Evolutionary conservation across 768 basidiomycete species (phyloP).

Genomic region (Coprinopsis cinerea): DNA sequence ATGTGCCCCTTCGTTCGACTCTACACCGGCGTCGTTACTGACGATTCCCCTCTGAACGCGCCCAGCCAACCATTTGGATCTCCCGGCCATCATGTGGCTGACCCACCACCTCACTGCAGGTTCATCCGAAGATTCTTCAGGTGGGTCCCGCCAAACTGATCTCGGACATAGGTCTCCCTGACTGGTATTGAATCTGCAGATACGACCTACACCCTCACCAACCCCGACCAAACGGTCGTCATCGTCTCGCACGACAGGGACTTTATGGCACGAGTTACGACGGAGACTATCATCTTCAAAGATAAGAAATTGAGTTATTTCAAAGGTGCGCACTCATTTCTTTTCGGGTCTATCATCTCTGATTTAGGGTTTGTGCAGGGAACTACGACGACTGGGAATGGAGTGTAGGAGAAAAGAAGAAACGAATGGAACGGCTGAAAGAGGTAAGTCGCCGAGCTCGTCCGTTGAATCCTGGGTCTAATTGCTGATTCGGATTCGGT

Average conservation of each 20-base stretch:
- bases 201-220: conserved; percentile 13
- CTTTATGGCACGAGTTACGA: conserved; percentile 53
- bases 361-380: not conserved
- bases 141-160: too few species aligned
- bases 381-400: conserved; percentile 46
- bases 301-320: conserved; percentile 47
- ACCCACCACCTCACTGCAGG: conserved; percentile 38
- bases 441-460: conserved; percentile 20
- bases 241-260: conserved; percentile 62
- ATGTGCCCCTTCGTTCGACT: conserved; percentile 4
- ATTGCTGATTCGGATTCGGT: not conserved
- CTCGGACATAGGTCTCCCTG: too few species aligned
- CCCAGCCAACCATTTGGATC: conserved; percentile 44
- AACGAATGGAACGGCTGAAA: conserved; percentile 38
- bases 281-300: conserved; percentile 58
- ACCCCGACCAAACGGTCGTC: conserved; percentile 41
- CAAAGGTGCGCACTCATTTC: conserved; percentile 28
- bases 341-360: not conserved
- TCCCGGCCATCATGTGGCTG: conserved; percentile 48
- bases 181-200: not conserved
- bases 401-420: conserved; percentile 39
- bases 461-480: not conserved
- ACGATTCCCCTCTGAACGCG: not conserved
- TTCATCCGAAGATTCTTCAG: too few species aligned
- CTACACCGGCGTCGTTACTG: not conserved